These are phyloP conservation scores for Yamadazyma olivae DNA, from an alignment of 805 yeast species.

Conservation along the genomic window DNA sequence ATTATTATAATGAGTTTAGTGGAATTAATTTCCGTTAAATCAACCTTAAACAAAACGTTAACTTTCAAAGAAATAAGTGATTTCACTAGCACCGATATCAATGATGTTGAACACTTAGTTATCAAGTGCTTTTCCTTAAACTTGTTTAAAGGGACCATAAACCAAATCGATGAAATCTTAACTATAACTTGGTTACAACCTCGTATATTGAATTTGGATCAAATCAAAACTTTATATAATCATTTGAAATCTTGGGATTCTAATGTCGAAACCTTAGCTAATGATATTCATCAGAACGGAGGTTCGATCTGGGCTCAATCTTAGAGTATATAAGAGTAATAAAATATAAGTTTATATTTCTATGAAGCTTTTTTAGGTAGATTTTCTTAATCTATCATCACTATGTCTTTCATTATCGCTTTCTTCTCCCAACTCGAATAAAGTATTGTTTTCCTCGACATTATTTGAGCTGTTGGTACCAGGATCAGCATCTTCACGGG, in stretches of 20 bases:
- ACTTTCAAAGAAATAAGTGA: conserved; percentile 69
- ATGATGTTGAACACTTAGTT: conserved; percentile 84
- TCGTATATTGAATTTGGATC: conserved; percentile 78
- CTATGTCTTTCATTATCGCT: conserved; percentile 24
- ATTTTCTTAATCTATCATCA: conserved; percentile 18
- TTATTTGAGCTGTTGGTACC: conserved; percentile 1
- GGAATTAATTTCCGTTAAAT: conserved; percentile 76
- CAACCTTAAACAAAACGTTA: conserved; percentile 71
- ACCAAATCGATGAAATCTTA: conserved; percentile 77
- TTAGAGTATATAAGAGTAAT: background rate
- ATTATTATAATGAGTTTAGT: conserved; percentile 88
- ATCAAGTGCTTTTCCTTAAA: conserved; percentile 88
- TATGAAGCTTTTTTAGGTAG: background rate
- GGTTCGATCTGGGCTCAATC: conserved; percentile 42
- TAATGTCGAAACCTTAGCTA: conserved; percentile 62
- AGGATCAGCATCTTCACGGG: background rate
- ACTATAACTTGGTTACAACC: conserved; percentile 96
- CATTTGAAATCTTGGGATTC: conserved; percentile 76
- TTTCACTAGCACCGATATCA: conserved; percentile 59
- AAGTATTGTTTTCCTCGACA: conserved; percentile 23
- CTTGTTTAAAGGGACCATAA: conserved; percentile 83
- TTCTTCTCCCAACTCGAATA: conserved; percentile 42
- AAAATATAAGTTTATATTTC: background rate
- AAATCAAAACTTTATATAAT: conserved; percentile 71
- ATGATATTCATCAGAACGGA: conserved; percentile 34